phyloP scores from a whole-genome alignment of 2,329 filamentous ascomycete genomes.

The Tolypocladium paradoxum region DNA sequence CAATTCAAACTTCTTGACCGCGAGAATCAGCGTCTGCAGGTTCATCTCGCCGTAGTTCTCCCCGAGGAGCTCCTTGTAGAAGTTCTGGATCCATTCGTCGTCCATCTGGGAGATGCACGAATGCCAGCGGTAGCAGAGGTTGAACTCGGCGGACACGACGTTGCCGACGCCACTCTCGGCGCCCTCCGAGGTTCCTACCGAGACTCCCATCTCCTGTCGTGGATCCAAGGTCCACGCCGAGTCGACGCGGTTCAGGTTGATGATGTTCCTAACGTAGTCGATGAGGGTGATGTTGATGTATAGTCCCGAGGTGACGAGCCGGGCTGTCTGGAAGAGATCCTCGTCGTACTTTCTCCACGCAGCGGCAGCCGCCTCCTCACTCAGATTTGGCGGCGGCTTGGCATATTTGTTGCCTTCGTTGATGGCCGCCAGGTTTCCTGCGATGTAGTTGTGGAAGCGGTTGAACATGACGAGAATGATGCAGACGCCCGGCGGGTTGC shows the following conservation, averaged over 20 bases:
- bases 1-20: constrained; percentile 52
- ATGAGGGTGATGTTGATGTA: constrained; percentile 71
- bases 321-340: constrained; percentile 68
- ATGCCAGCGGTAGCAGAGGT: constrained; percentile 81
- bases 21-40: constrained; percentile 49
- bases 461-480: constrained; percentile 70
- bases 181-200: constrained; percentile 40
- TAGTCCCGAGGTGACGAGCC: constrained; percentile 62
- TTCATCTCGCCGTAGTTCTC: constrained; percentile 44
- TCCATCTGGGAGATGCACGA: constrained; percentile 62
- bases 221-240: constrained; percentile 77
- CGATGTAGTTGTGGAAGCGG: constrained; percentile 80
- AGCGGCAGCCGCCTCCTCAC: constrained; percentile 35
- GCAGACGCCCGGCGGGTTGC: constrained; percentile 61
- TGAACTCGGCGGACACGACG: constrained; percentile 80
- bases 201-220: constrained; percentile 53
- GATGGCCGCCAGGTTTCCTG: constrained; percentile 68
- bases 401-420: constrained; percentile 75
- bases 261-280: constrained; percentile 70
- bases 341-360: constrained; percentile 63
- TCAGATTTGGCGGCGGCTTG: constrained; percentile 42
- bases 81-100: constrained; percentile 67
- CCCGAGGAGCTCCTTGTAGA: constrained; percentile 51
- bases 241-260: constrained; percentile 48
- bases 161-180: constrained; percentile 68